Evolutionary conservation across 441 rosid species (phyloP).

Genomic region (Erysimum cheiri): DNA sequence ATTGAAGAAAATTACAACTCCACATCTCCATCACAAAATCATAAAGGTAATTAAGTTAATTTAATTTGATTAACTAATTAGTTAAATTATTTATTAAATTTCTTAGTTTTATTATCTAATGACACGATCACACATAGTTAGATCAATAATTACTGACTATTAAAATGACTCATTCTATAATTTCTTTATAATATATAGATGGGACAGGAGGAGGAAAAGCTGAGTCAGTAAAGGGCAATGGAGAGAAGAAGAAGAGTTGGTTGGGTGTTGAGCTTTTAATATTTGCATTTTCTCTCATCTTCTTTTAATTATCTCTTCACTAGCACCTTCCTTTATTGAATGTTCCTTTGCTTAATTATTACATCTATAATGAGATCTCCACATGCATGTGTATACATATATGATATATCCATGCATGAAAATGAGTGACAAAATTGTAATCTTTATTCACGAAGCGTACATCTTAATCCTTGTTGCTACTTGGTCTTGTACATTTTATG

Average conservation of each 20-base stretch:
- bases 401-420: constrained; percentile 17
- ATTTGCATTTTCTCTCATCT: constrained; percentile 34
- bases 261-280: constrained; percentile 51
- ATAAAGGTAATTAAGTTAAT: constrained; percentile 40
- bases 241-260: constrained; percentile 45
- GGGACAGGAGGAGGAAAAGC: constrained; percentile 48
- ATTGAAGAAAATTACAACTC: constrained; percentile 33
- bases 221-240: constrained; percentile 50
- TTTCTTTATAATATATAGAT: constrained; percentile 4
- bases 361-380: neutral
- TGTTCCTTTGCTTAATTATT: constrained; percentile 18
- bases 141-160: neutral
- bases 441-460: constrained; percentile 1
- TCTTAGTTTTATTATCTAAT: neutral
- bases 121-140: neutral
- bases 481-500: neutral
- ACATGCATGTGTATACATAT: neutral
- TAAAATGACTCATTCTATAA: neutral
- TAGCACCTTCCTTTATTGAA: constrained; percentile 34
- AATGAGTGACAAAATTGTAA: neutral
- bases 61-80: neutral
- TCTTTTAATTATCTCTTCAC: constrained; percentile 29
- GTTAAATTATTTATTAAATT: neutral
- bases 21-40: constrained; percentile 36
- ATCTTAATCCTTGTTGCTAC: neutral